Evolutionary conservation across 495 filamentous ascomycete genomes (phyloP).

Genomic region (Penicillium canariense): DNA sequence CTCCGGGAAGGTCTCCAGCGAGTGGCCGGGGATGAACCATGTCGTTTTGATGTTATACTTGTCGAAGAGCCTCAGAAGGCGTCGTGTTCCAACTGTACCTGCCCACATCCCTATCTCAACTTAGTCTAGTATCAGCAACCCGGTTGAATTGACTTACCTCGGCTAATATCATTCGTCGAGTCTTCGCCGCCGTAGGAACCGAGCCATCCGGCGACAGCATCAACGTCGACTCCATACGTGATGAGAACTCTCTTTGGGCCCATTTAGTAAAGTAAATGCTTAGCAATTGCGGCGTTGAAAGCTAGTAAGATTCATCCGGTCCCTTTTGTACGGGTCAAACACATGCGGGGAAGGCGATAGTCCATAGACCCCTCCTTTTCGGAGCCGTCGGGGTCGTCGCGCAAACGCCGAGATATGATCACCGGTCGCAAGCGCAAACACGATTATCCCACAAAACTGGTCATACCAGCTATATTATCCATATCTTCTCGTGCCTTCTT

Average conservation of each 20-base stretch:
- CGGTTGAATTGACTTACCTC: constrained; percentile 35
- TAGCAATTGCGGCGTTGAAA: not conserved
- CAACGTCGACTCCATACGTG: constrained; percentile 58
- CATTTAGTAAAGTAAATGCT: constrained; percentile 12
- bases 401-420: not conserved
- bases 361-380: constrained; percentile 9
- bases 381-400: constrained; percentile 10
- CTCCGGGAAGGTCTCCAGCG: constrained; percentile 74
- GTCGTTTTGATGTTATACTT: constrained; percentile 80
- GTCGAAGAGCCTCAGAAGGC: constrained; percentile 69
- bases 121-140: no score
- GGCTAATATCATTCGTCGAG: constrained; percentile 61
- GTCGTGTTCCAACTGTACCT: constrained; percentile 65
- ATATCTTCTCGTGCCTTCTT: not conserved
- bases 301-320: not conserved
- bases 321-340: constrained; percentile 2
- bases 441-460: not conserved
- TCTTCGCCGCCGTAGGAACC: constrained; percentile 69
- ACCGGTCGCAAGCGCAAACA: not conserved
- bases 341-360: constrained; percentile 19
- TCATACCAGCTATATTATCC: not conserved
- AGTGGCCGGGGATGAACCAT: constrained; percentile 82
- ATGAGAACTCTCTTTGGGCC: constrained; percentile 53
- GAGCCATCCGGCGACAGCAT: constrained; percentile 71
- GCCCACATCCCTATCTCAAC: constrained; percentile 58